Conservation (phyloP, 495 filamentous ascomycete genomes). For the Neurospora sp. region DNA sequence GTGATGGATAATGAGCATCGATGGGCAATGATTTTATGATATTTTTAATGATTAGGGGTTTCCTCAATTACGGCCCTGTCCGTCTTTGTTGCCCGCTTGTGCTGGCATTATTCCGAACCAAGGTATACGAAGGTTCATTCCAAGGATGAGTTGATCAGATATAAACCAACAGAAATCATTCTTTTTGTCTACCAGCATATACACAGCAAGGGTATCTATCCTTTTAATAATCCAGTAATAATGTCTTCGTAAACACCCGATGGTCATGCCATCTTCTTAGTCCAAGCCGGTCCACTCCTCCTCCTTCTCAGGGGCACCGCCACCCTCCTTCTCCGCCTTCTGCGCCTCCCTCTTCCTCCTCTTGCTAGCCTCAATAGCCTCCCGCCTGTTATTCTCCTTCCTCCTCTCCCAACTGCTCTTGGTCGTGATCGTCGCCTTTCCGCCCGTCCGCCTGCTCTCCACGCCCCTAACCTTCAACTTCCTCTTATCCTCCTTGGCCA, state of each 20-base stretch:
- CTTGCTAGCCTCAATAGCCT: conserved; percentile 63
- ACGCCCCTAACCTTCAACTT: conserved; percentile 75
- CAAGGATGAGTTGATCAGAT: background rate
- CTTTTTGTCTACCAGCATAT: background rate
- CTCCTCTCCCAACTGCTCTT: conserved; percentile 83
- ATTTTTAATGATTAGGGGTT: background rate
- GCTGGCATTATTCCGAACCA: background rate
- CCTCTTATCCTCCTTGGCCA: conserved; percentile 72
- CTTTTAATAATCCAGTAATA: background rate
- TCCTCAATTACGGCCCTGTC: background rate
- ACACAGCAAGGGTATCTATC: background rate
- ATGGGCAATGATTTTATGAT: background rate
- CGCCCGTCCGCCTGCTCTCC: conserved; percentile 51
- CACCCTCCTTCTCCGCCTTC: conserved; percentile 20
- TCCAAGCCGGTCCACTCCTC: conserved; percentile 61
- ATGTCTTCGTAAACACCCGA: conserved; percentile 1
- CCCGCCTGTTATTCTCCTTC: conserved; percentile 64
- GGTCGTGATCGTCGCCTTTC: conserved; percentile 63
- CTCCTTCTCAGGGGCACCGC: conserved; percentile 28
- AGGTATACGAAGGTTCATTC: background rate
- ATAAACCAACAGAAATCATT: background rate
- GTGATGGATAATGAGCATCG: background rate
- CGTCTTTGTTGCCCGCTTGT: background rate
- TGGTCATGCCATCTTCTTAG: conserved; percentile 26
- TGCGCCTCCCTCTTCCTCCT: conserved; percentile 39